Conservation (phyloP, 1,284 basidiomycete genomes). For the Coriolopsis trogii region DNA sequence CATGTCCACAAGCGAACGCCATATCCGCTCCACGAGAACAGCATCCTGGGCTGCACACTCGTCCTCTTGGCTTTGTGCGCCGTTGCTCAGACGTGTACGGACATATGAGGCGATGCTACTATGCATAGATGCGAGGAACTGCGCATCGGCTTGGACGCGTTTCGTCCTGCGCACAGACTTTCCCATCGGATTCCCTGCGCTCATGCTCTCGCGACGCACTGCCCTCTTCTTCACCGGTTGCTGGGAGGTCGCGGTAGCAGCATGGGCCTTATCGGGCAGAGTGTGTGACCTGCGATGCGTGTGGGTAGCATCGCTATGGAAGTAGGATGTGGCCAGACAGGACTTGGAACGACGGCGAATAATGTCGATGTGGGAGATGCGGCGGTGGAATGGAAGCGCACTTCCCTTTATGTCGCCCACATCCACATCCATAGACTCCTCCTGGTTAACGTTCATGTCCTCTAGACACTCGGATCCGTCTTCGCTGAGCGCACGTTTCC, state of each 20-base stretch:
- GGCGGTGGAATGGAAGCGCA: slow-evolving; percentile 5
- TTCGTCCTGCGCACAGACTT: slow-evolving; percentile 40
- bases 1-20: slow-evolving; percentile 34
- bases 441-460: not conserved
- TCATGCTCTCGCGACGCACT: slow-evolving; percentile 26
- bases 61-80: slow-evolving; percentile 8
- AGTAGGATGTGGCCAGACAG: slow-evolving; percentile 28
- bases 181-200: slow-evolving; percentile 22
- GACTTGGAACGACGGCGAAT: slow-evolving; percentile 28
- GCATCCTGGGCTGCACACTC: slow-evolving; percentile 31
- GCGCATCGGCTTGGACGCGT: slow-evolving; percentile 40
- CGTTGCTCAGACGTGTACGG: slow-evolving; percentile 3
- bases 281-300: not conserved
- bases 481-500: slow-evolving; percentile 20
- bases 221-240: slow-evolving; percentile 8
- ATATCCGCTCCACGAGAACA: slow-evolving; percentile 36
- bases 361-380: slow-evolving; percentile 25
- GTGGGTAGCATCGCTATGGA: slow-evolving; percentile 18
- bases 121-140: slow-evolving; percentile 44
- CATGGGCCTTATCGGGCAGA: slow-evolving; percentile 1
- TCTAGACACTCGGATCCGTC: slow-evolving; percentile 6
- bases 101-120: slow-evolving; percentile 38
- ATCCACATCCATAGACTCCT: slow-evolving; percentile 3
- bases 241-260: not conserved
- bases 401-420: slow-evolving; percentile 2